phyloP scores from a whole-genome alignment of 176 grass and related monocot genomes.

The Eleusine indica region DNA sequence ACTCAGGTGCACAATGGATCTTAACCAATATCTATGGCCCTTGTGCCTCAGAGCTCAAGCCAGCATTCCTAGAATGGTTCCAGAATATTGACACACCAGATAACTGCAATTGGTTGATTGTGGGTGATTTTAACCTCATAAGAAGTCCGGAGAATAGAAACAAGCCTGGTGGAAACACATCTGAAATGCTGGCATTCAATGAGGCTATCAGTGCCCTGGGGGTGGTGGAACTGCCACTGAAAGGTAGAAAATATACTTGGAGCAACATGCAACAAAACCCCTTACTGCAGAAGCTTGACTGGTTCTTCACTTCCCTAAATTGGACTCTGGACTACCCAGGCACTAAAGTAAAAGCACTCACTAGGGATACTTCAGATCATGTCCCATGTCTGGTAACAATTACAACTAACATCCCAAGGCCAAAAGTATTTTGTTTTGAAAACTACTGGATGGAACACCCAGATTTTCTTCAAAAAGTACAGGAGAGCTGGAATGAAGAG shows the following conservation, averaged over 20 bases:
- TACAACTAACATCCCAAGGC: background rate
- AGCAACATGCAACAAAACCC: background rate
- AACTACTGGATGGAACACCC: background rate
- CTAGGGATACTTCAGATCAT: background rate
- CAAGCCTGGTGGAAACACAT: background rate
- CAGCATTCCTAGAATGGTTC: background rate
- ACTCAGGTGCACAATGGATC: fast-evolving
- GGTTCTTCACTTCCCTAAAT: background rate
- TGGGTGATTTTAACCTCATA: background rate
- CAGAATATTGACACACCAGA: background rate
- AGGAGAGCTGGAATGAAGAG: background rate
- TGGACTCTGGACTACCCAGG: background rate
- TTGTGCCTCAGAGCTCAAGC: fast-evolving
- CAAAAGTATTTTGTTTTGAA: background rate
- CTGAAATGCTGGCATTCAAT: background rate
- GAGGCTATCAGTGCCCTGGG: background rate
- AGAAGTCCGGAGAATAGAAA: background rate
- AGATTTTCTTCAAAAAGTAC: background rate
- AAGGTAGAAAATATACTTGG: background rate
- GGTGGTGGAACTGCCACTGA: background rate
- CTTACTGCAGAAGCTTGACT: background rate
- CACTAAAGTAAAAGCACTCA: background rate
- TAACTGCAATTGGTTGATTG: background rate
- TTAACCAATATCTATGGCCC: background rate
- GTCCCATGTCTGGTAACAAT: background rate